A percentile compares a stretch with the other conserved stretches of the same genome.
Evolutionary conservation across 2,329 filamentous ascomycete genomes (phyloP).

Genomic region (Trichoderma lentiforme): DNA sequence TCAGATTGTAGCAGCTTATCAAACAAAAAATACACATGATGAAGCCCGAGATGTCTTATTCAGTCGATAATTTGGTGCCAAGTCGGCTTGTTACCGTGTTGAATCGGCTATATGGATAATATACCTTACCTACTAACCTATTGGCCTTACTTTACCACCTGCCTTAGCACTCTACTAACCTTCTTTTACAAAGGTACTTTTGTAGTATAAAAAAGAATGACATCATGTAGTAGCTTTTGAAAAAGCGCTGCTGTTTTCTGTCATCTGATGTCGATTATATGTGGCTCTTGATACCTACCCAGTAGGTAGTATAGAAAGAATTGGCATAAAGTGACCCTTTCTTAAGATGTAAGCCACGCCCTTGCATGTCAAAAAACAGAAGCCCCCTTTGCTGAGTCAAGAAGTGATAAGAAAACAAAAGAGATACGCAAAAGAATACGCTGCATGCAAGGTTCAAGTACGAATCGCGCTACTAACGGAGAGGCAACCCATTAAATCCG

Average conservation of each 20-base stretch:
- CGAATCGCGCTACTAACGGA: not conserved
- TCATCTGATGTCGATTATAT: not conserved
- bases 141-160: not conserved
- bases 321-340: not conserved
- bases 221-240: too few species aligned
- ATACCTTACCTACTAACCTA: too few species aligned
- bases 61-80: not conserved
- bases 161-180: not conserved
- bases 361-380: not conserved
- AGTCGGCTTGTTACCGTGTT: not conserved
- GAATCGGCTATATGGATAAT: not conserved
- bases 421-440: not conserved
- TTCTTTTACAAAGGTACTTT: not conserved
- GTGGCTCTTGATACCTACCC: too few species aligned
- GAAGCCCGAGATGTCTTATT: not conserved
- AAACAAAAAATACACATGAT: not conserved
- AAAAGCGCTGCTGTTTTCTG: too few species aligned
- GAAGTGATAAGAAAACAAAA: not conserved
- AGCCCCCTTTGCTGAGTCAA: not conserved
- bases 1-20: not conserved
- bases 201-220: not conserved
- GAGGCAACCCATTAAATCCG: not conserved
- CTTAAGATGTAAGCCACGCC: not conserved
- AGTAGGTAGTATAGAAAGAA: not conserved
- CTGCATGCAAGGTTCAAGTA: not conserved